Conservation (phyloP, 805 yeast species). For the Cyberlindnera xishuangbannaensis region DNA sequence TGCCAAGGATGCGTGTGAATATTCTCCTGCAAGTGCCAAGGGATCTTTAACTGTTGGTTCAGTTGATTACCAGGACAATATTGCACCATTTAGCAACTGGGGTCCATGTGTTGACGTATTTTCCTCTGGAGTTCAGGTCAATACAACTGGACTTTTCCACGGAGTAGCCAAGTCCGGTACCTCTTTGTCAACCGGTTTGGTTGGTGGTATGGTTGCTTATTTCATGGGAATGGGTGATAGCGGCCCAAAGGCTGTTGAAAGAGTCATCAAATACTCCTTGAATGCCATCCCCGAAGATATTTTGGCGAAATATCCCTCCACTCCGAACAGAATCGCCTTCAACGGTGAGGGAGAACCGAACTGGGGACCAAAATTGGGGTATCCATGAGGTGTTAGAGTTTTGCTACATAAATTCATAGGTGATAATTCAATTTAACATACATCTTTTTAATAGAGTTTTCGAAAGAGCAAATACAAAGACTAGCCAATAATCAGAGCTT, state of each 20-base stretch:
- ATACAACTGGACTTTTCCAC: conserved; percentile 33
- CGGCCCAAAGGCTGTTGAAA: conserved; percentile 30
- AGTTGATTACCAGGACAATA: conserved; percentile 60
- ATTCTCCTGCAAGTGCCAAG: conserved; percentile 43
- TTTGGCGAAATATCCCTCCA: conserved; percentile 41
- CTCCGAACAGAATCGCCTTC: conserved; percentile 53
- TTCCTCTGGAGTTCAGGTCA: conserved; percentile 43
- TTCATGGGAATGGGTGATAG: conserved; percentile 37
- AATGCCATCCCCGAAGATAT: conserved; percentile 42
- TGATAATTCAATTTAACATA: too few relatives aligned
- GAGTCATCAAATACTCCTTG: conserved; percentile 40
- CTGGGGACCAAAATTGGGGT: conserved; percentile 16
- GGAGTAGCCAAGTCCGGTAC: conserved; percentile 39
- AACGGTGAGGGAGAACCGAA: conserved; percentile 30
- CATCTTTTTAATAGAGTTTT: background rate
- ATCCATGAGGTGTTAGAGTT: conserved; percentile 1
- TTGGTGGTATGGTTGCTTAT: conserved; percentile 40
- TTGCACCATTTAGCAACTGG: conserved; percentile 43
- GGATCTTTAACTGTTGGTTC: conserved; percentile 83
- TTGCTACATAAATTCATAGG: too few relatives aligned
- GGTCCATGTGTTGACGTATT: conserved; percentile 50
- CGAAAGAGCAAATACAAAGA: background rate
- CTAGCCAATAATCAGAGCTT: conserved; percentile 12
- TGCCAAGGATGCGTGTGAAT: conserved; percentile 36
- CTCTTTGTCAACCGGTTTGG: conserved; percentile 42